Evolutionary conservation across 371 early-diverging fungal genomes (phyloP).

Genomic region (Mortierella sp.): DNA sequence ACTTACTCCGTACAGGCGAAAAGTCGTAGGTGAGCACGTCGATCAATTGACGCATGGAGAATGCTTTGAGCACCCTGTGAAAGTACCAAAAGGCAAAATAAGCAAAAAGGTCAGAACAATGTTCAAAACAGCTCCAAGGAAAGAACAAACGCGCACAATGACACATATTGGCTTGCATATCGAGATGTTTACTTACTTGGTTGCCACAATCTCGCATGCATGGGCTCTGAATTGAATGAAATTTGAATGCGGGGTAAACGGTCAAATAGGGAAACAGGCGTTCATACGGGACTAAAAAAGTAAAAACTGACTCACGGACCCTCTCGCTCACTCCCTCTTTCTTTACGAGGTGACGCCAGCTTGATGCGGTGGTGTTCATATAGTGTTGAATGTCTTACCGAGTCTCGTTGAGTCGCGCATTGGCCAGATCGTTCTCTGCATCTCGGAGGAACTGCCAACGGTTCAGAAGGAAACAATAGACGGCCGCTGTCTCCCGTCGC

Average conservation of each 20-base stretch:
- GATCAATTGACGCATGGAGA: slow-evolving; percentile 51
- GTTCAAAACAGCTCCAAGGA: not conserved
- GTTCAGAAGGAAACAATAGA: slow-evolving; percentile 49
- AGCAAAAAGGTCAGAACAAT: not conserved
- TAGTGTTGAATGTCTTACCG: slow-evolving; percentile 18
- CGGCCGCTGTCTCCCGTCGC: slow-evolving; percentile 51
- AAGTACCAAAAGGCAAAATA: not conserved
- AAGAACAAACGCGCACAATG: not conserved
- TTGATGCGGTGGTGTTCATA: not conserved
- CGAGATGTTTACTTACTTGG: slow-evolving; percentile 33
- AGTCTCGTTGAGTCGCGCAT: slow-evolving; percentile 55
- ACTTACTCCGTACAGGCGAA: slow-evolving; percentile 48
- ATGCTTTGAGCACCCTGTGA: slow-evolving; percentile 52
- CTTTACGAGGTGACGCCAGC: not conserved
- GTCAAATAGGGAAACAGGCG: not conserved
- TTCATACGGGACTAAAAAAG: not conserved
- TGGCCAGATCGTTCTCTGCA: slow-evolving; percentile 50
- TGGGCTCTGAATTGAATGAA: slow-evolving; percentile 45
- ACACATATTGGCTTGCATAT: not conserved
- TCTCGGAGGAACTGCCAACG: slow-evolving; percentile 57
- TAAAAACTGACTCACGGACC: not conserved
- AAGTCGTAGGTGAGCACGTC: slow-evolving; percentile 58
- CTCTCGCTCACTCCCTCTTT: not conserved
- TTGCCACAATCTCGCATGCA: slow-evolving; percentile 59
- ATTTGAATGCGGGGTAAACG: not conserved